phyloP scores from a whole-genome alignment of 1,139 yeast genomes.

The Protomyces lactucae-debilis region DNA sequence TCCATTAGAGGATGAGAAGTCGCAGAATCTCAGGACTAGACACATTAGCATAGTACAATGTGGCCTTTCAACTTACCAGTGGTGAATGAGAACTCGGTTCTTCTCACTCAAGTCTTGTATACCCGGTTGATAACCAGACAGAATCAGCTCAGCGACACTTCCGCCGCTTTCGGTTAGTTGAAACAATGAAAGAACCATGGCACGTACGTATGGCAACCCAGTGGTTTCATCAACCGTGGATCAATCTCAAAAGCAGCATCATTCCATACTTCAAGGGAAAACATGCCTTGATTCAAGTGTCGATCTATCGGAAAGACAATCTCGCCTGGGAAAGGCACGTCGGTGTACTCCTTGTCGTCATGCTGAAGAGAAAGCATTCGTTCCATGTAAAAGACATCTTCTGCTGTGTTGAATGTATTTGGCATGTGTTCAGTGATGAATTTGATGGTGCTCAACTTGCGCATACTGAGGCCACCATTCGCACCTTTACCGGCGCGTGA shows the following conservation, averaged over 20 bases:
- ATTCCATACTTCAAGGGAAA: background rate
- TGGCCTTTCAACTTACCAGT: background rate
- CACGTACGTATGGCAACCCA: background rate
- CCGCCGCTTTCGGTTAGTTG: background rate
- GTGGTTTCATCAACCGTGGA: background rate
- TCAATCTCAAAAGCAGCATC: background rate
- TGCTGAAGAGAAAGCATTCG: background rate
- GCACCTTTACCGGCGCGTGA: slow-evolving; percentile 12
- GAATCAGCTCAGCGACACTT: background rate
- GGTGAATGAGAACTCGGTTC: background rate
- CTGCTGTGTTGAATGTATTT: slow-evolving; percentile 3
- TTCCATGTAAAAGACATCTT: slow-evolving; percentile 22
- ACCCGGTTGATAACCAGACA: background rate
- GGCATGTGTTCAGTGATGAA: slow-evolving; percentile 6
- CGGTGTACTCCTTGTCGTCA: background rate
- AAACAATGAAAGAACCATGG: background rate
- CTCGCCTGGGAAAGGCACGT: background rate
- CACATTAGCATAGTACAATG: background rate
- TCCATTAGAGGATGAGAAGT: background rate
- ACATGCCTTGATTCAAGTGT: background rate
- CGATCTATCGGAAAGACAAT: background rate
- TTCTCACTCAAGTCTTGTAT: background rate
- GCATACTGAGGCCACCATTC: slow-evolving; percentile 14
- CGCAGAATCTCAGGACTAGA: background rate
- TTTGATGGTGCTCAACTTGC: slow-evolving; percentile 14